A percentile compares a stretch with the other conserved stretches of the same genome.
Conservation (phyloP, 192 early-diverging fungal genomes). For the Coemansia sp. region DNA sequence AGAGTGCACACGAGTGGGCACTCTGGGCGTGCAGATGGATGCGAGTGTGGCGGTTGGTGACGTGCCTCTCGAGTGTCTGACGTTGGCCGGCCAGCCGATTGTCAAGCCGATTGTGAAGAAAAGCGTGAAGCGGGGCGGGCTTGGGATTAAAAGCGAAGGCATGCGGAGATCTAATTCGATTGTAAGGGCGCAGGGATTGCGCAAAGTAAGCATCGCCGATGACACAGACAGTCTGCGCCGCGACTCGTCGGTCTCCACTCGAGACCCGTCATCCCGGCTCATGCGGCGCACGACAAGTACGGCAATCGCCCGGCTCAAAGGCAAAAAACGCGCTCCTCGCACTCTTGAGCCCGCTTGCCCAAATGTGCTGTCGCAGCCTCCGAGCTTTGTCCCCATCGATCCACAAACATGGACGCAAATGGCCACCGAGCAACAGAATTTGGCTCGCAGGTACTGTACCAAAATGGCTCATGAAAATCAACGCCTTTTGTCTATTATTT, state of each 20-base stretch:
- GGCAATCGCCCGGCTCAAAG: conserved; percentile 3
- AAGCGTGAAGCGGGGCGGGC: neutral
- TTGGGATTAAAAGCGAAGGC: neutral
- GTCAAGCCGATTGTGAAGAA: neutral
- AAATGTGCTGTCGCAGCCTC: neutral
- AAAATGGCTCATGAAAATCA: conserved; percentile 18
- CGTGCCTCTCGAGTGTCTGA: conserved; percentile 20
- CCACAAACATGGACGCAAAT: conserved; percentile 17
- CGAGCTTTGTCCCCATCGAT: conserved; percentile 22
- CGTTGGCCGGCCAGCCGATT: conserved; percentile 17
- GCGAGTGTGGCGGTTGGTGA: neutral
- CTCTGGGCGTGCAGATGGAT: neutral
- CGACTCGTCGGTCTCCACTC: no score
- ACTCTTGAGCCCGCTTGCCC: no score
- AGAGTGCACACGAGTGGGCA: neutral
- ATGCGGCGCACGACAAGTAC: conserved; percentile 13
- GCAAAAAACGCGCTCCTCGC: neutral
- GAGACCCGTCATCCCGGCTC: neutral
- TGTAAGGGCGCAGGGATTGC: neutral
- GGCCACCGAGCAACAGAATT: conserved; percentile 9
- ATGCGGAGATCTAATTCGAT: neutral
- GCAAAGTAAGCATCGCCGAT: neutral
- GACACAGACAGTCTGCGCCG: no score
- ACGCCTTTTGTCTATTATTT: neutral
- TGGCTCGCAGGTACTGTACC: conserved; percentile 21